Evolutionary conservation across 2,329 filamentous ascomycete genomes (phyloP).

Genomic region (Teratosphaeria viscida): DNA sequence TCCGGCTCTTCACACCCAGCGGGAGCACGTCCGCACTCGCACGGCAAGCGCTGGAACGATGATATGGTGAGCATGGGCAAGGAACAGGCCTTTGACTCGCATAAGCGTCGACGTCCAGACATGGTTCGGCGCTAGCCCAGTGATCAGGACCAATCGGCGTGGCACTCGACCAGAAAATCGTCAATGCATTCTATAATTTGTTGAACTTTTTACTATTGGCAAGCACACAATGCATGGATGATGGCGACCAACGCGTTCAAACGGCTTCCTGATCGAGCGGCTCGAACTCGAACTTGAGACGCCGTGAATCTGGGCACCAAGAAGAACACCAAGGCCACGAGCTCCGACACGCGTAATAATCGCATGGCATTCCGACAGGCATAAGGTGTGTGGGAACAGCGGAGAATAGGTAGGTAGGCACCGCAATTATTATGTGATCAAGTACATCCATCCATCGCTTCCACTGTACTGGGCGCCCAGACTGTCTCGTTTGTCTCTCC

Average conservation of each 20-base stretch:
- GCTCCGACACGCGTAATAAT: background rate
- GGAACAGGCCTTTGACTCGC: background rate
- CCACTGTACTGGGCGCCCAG: background rate
- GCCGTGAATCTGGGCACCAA: background rate
- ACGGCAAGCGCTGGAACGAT: background rate
- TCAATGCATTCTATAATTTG: background rate
- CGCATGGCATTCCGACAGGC: no score
- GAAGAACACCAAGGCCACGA: background rate
- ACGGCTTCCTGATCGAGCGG: no score
- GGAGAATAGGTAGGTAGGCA: background rate
- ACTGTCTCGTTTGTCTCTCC: background rate
- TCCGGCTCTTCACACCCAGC: background rate
- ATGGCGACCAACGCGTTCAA: background rate
- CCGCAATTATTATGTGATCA: background rate
- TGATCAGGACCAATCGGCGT: background rate
- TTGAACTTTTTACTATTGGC: background rate
- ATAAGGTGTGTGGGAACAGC: background rate
- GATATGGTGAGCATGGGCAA: background rate
- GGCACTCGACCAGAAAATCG: background rate
- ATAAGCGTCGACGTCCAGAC: background rate
- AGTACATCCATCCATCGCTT: background rate
- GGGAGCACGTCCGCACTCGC: background rate
- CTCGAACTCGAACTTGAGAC: background rate
- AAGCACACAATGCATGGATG: background rate
- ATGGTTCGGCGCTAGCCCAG: background rate